Evolutionary conservation across 2,329 filamentous ascomycete species (phyloP), one percentile per base, ranked within the genome.

Genomic region (Colletotrichum shisoi): DNA sequence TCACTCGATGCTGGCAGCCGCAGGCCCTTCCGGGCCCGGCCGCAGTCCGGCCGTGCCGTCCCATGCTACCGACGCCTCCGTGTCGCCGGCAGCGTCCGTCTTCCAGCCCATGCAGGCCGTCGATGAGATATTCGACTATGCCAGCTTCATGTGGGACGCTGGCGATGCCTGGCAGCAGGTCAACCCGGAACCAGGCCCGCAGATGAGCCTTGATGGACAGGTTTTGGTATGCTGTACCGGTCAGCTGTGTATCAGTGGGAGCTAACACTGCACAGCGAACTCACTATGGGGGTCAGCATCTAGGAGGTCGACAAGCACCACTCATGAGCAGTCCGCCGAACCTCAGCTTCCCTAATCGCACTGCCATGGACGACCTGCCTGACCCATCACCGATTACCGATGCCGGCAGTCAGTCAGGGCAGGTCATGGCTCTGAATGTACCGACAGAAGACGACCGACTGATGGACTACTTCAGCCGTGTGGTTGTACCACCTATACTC

Each of bases 401-500:
- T 27, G 57, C 48, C 11, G 40, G 54, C 21, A 60, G 62, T 7
- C 65, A 65, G 37, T 34, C 54, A 3, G 65, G 61, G 39, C 62
- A 56, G 31, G 17, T 48, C 48, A 40, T 56, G 15, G 15, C 49
- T n/a, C n/a, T 60, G 3, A 62, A 65, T 3, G 49, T 37, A 0
- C 42, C 54, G 15, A 61, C 61, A 2, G 62, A 69, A 17, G 67
- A 69, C 3, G 57, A 62, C 7, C 51, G 57, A 13, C 72, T 85
- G 2, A 76, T 85, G 67, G 80, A 83, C 49, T 83, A 83, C 61
- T 85, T 85, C 63, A 73, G 79, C 19, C 78, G 77, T 46, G 80
- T 82, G 3, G 79, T 82, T 17, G 81, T 81, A n/a, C 83, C 83
- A 6, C 83, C 83, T 0, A 85, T 85, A 34, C 77, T 86, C 4